These are phyloP conservation scores for Colletotrichum eleusines DNA, from an alignment of 2,329 filamentous ascomycete species.

Conservation along the genomic window DNA sequence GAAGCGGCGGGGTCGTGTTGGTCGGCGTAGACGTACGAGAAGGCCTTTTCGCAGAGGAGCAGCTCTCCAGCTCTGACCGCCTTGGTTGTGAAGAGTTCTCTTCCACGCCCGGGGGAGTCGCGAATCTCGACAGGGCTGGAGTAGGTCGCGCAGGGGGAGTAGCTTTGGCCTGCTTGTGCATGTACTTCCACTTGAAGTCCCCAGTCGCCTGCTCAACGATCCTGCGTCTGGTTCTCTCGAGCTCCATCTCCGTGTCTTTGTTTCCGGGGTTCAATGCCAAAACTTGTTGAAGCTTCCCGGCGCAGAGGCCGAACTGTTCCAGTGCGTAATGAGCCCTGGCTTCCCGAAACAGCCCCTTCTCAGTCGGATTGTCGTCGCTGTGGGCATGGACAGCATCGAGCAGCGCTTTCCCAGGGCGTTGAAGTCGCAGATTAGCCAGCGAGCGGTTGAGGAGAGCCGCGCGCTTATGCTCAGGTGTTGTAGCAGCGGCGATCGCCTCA, in stretches of 20 bases:
- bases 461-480: conserved; percentile 52
- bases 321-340: conserved; percentile 60
- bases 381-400: conserved; percentile 45
- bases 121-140: conserved; percentile 56
- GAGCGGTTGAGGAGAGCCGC: conserved; percentile 54
- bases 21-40: conserved; percentile 54
- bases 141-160: conserved; percentile 59
- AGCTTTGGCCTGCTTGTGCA: conserved; percentile 53
- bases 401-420: conserved; percentile 48
- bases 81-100: conserved; percentile 64
- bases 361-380: conserved; percentile 45
- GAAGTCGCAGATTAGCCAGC: conserved; percentile 49
- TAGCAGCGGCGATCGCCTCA: conserved; percentile 48
- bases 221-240: conserved; percentile 49
- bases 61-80: conserved; percentile 63
- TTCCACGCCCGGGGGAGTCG: conserved; percentile 55
- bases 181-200: conserved; percentile 53
- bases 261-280: conserved; percentile 52
- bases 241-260: conserved; percentile 46
- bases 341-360: conserved; percentile 60
- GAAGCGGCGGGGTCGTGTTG: conserved; percentile 38
- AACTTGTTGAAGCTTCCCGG: conserved; percentile 51
- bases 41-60: conserved; percentile 68
- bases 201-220: conserved; percentile 55
- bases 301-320: conserved; percentile 52